Conservation (phyloP, 169 alveolate species). For the Amoebophrya sp. region DNA sequence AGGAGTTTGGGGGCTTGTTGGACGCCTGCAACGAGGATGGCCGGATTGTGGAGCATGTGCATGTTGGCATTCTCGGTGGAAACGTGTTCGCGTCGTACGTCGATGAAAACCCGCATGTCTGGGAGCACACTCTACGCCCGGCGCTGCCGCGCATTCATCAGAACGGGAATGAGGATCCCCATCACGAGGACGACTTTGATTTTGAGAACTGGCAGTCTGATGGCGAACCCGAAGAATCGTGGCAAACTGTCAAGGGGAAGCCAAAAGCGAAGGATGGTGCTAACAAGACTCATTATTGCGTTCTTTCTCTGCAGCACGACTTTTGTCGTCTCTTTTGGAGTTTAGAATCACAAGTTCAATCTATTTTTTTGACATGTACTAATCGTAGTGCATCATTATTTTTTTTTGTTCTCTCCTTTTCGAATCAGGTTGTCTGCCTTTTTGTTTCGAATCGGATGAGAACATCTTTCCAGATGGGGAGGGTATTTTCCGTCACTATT, state of each 20-base stretch:
- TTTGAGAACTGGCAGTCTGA: not conserved
- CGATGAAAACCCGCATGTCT: not conserved
- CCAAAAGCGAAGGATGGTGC: not conserved
- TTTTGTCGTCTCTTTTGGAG: too few relatives aligned
- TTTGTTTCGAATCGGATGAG: not conserved
- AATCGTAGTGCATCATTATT: too few relatives aligned
- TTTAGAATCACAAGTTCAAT: too few relatives aligned
- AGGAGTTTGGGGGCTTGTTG: not conserved
- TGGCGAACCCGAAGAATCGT: not conserved
- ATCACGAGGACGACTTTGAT: not conserved
- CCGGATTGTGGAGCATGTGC: not conserved
- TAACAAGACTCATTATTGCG: too few relatives aligned
- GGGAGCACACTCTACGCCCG: not conserved
- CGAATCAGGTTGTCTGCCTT: not conserved
- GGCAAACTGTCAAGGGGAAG: not conserved
- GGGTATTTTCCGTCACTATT: not conserved
- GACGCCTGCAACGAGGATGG: not conserved
- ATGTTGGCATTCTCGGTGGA: not conserved
- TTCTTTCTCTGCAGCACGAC: too few relatives aligned
- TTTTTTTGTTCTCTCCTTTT: too few relatives aligned
- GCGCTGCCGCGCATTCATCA: not conserved
- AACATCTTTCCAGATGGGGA: not conserved
- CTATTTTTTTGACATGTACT: too few relatives aligned
- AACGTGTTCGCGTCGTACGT: not conserved
- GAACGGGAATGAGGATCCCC: not conserved